Evolutionary conservation across 1,284 basidiomycete genomes (phyloP).

Genomic region (Trichosporon faecale): DNA sequence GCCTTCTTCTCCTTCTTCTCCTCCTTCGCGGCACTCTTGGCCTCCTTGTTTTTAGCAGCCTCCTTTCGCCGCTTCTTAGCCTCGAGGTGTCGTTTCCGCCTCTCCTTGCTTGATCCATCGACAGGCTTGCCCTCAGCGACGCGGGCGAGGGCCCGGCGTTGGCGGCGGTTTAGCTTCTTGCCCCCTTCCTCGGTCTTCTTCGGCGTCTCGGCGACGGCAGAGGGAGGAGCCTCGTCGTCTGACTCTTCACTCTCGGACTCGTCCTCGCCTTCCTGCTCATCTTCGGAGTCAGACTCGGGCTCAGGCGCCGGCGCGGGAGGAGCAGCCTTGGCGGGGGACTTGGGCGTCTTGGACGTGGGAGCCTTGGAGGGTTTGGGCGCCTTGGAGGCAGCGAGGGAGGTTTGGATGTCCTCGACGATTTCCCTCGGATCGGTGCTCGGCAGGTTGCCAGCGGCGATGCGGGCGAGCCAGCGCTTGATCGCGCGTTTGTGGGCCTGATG

Average conservation of each 20-base stretch:
- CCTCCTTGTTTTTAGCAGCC: conserved; percentile 9
- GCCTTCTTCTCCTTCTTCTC: conserved; percentile 9
- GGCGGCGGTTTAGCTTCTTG: conserved; percentile 20
- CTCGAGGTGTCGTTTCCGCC: conserved; percentile 17
- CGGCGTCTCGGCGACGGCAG: background rate
- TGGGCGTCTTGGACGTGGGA: too few relatives aligned
- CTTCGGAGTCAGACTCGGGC: conserved; percentile 13
- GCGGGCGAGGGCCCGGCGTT: conserved; percentile 19
- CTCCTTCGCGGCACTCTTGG: conserved; percentile 11
- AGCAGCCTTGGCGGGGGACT: conserved; percentile 5
- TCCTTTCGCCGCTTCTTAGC: conserved; percentile 10
- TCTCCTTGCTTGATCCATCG: conserved; percentile 13
- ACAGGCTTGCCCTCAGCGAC: conserved; percentile 18
- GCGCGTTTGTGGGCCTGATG: conserved; percentile 35
- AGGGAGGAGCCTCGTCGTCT: background rate
- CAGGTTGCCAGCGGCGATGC: conserved; percentile 19
- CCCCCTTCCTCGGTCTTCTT: background rate
- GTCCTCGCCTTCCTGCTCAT: conserved; percentile 6
- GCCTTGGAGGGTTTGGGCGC: too few relatives aligned
- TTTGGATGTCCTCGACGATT: conserved; percentile 34
- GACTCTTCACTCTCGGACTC: background rate
- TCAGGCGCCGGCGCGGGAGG: background rate
- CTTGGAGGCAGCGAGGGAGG: conserved; percentile 14
- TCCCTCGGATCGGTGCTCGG: conserved; percentile 32
- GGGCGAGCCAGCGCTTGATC: conserved; percentile 30